phyloP scores from a whole-genome alignment of 2,329 filamentous ascomycete species.

The Clarireedia paspali region DNA sequence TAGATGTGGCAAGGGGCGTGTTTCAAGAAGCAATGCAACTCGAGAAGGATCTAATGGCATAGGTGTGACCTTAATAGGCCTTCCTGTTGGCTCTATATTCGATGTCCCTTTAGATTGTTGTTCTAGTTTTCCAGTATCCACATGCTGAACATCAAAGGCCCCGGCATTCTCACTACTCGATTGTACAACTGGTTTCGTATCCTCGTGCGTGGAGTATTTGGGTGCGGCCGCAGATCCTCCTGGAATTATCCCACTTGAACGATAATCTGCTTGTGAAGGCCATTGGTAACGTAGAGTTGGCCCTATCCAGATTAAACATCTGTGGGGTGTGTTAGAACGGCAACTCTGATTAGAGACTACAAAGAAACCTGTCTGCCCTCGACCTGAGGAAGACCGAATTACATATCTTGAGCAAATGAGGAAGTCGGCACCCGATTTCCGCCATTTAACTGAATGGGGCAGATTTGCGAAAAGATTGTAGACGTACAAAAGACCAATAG shows the following conservation, averaged over 20 bases:
- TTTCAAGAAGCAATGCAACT: constrained; percentile 48
- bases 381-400: neutral
- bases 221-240: neutral
- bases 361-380: neutral
- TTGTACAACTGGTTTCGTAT: neutral
- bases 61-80: neutral
- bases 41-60: constrained; percentile 37
- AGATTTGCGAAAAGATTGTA: no score
- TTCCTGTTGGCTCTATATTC: neutral
- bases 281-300: neutral
- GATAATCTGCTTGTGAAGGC: neutral
- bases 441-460: no score
- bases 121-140: neutral
- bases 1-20: constrained; percentile 40
- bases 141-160: neutral
- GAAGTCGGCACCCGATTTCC: no score
- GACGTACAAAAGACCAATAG: constrained; percentile 3
- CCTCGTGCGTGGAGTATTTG: neutral
- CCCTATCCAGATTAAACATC: neutral
- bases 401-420: no score
- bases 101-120: neutral
- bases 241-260: neutral
- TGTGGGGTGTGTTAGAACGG: neutral
- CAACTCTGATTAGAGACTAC: neutral
- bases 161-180: neutral